Conservation (phyloP, 2,329 filamentous ascomycete genomes). For the Hymenoscyphus occultus region DNA sequence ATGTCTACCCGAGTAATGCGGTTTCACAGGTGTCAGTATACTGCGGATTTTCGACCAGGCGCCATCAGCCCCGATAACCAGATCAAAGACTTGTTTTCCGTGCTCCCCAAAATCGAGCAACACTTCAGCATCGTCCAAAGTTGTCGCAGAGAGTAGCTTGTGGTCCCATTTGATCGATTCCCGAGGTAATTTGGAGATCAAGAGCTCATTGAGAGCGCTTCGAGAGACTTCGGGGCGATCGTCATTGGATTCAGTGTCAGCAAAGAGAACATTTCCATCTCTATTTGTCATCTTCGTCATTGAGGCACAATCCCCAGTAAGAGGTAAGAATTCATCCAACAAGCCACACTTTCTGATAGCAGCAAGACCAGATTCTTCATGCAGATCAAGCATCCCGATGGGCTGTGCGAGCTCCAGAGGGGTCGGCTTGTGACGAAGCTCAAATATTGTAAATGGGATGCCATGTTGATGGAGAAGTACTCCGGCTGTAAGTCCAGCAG, state of each 20-base stretch:
- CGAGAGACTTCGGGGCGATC: constrained; percentile 17
- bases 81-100: constrained; percentile 33
- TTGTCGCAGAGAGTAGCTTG: constrained; percentile 34
- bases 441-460: constrained; percentile 23
- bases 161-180: constrained; percentile 39
- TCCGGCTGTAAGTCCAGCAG: constrained; percentile 19
- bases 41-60: constrained; percentile 42
- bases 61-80: constrained; percentile 43
- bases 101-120: not conserved
- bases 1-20: constrained; percentile 39
- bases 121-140: not conserved
- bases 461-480: constrained; percentile 12
- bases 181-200: constrained; percentile 8
- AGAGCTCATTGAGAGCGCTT: constrained; percentile 16
- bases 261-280: constrained; percentile 22
- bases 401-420: not conserved
- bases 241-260: not conserved
- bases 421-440: constrained; percentile 16
- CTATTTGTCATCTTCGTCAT: constrained; percentile 41
- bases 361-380: constrained; percentile 44
- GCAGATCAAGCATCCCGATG: constrained; percentile 49
- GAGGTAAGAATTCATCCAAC: constrained; percentile 41
- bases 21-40: constrained; percentile 34
- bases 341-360: constrained; percentile 47
- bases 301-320: constrained; percentile 30